Conservation (phyloP, 345 rosid genomes). For the Corchorus olitorius region DNA sequence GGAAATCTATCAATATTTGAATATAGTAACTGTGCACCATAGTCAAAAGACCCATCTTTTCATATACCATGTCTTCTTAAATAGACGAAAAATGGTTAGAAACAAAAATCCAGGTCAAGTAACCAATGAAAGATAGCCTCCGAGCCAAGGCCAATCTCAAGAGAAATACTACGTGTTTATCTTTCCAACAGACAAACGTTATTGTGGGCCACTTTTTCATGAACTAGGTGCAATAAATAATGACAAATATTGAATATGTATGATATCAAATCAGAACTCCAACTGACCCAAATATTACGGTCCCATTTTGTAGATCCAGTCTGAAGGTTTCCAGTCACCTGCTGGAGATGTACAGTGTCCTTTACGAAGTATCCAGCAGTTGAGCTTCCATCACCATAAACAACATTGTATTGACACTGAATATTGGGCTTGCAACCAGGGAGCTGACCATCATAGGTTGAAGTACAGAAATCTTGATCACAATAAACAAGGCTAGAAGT, state of each 20-base stretch:
- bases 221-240: not conserved
- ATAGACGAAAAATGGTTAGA: not conserved
- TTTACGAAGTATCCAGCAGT: constrained; percentile 70
- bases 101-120: not conserved
- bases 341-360: constrained; percentile 54
- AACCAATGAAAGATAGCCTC: not conserved
- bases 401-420: constrained; percentile 60
- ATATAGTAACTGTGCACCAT: not conserved
- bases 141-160: constrained; percentile 5
- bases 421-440: constrained; percentile 52
- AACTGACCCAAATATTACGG: constrained; percentile 71
- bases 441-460: constrained; percentile 38
- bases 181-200: not conserved
- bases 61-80: not conserved
- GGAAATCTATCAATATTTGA: constrained; percentile 5
- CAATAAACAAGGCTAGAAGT: constrained; percentile 51
- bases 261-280: not conserved
- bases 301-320: constrained; percentile 51
- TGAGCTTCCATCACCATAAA: constrained; percentile 83
- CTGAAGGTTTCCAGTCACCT: constrained; percentile 53
- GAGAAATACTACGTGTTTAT: constrained; percentile 1
- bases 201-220: not conserved
- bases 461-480: constrained; percentile 57
- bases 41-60: not conserved
- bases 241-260: not conserved